Evolutionary conservation across 1,139 yeast genomes (phyloP).

Genomic region (Yamadazyma conglobata): DNA sequence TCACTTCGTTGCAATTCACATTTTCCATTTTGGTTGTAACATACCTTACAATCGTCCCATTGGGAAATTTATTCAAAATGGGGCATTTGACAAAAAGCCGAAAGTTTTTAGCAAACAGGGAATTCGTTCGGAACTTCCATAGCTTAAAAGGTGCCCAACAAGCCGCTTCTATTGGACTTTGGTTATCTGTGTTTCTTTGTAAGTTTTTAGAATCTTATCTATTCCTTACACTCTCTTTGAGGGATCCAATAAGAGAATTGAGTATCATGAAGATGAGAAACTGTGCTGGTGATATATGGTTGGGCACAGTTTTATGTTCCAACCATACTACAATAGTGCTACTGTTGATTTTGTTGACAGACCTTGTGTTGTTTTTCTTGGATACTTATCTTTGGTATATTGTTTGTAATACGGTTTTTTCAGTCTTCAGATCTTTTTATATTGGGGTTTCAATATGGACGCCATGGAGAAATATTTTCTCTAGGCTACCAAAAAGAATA

Average conservation of each 20-base stretch:
- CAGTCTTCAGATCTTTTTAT: slow-evolving; percentile 46
- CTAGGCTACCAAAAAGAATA: slow-evolving; percentile 50
- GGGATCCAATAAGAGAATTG: slow-evolving; percentile 49
- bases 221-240: slow-evolving; percentile 45
- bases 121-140: slow-evolving; percentile 37
- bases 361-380: slow-evolving; percentile 46
- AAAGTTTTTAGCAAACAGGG: slow-evolving; percentile 30
- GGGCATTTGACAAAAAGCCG: slow-evolving; percentile 16
- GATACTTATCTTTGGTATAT: slow-evolving; percentile 58
- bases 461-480: slow-evolving; percentile 54
- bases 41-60: slow-evolving; percentile 46
- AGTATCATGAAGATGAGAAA: slow-evolving; percentile 34
- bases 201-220: slow-evolving; percentile 51
- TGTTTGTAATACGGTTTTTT: slow-evolving; percentile 49
- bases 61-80: slow-evolving; percentile 35
- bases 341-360: slow-evolving; percentile 35
- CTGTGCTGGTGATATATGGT: slow-evolving; percentile 45
- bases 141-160: slow-evolving; percentile 34
- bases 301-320: slow-evolving; percentile 38
- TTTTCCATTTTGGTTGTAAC: slow-evolving; percentile 39
- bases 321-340: slow-evolving; percentile 40
- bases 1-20: slow-evolving; percentile 44
- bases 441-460: slow-evolving; percentile 56
- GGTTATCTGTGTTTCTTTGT: slow-evolving; percentile 45
- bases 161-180: slow-evolving; percentile 43